A percentile compares a stretch with the other conserved stretches of the same genome.
Evolutionary conservation across 495 filamentous ascomycete species (phyloP).

Genomic region (Terfezia boudieri): DNA sequence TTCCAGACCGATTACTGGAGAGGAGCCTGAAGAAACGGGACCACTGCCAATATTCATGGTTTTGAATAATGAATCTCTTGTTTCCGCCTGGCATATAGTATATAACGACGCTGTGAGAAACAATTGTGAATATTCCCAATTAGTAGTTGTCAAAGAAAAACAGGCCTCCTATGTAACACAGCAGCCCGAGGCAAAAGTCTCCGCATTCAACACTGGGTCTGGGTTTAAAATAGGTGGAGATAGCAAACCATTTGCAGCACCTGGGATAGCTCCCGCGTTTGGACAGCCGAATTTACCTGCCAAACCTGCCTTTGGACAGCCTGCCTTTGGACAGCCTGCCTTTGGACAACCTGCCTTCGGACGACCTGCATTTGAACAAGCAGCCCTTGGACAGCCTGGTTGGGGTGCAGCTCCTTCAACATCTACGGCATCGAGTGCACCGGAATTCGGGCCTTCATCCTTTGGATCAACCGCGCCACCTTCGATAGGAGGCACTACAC

Average conservation of each 20-base stretch:
- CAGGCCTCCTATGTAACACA: conserved; percentile 5
- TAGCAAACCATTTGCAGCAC: conserved; percentile 2
- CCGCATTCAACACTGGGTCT: conserved; percentile 11
- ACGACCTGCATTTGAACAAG: conserved; percentile 6
- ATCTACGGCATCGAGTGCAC: background rate
- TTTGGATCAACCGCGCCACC: background rate
- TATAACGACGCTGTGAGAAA: conserved; percentile 67
- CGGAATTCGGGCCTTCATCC: conserved; percentile 6
- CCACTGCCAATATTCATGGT: conserved; percentile 74
- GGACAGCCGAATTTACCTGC: conserved; percentile 13
- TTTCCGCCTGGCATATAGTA: conserved; percentile 74
- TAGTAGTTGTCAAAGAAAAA: conserved; percentile 28
- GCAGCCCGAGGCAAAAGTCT: conserved; percentile 4
- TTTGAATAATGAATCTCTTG: conserved; percentile 70
- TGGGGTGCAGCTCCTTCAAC: conserved; percentile 4
- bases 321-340: conserved; percentile 13
- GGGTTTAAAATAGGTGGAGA: conserved; percentile 19
- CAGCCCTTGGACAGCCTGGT: conserved; percentile 5
- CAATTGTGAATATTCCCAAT: conserved; percentile 45
- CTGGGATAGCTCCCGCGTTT: conserved; percentile 21
- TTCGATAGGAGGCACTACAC: background rate
- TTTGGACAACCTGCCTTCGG: conserved; percentile 19
- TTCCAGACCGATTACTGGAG: conserved; percentile 48
- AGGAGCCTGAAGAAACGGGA: conserved; percentile 54
- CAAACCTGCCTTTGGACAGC: conserved; percentile 19